Evolutionary conservation across 2,329 filamentous ascomycete species (phyloP).

Genomic region (Raffaelea arxii): DNA sequence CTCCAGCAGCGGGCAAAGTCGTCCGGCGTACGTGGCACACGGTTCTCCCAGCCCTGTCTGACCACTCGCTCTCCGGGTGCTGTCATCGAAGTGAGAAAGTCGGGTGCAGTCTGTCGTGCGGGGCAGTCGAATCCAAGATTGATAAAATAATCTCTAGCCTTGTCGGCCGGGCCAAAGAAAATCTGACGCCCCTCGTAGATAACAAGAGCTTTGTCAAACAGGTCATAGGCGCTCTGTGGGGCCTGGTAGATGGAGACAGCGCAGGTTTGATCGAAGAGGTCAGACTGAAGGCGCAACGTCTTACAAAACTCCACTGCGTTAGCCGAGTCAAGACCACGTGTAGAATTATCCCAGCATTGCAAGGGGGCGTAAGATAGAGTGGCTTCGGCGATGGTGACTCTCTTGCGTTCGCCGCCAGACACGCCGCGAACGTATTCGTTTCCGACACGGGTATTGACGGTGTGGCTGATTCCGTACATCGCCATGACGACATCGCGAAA

Average conservation of each 20-base stretch:
- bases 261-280: constrained; percentile 56
- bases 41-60: constrained; percentile 45
- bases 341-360: constrained; percentile 65
- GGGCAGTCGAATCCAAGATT: constrained; percentile 59
- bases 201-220: constrained; percentile 49
- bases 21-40: constrained; percentile 48
- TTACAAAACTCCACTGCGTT: constrained; percentile 69
- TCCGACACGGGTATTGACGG: constrained; percentile 61
- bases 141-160: constrained; percentile 56
- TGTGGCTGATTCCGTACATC: constrained; percentile 65
- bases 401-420: constrained; percentile 62
- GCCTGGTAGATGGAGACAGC: constrained; percentile 68
- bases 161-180: constrained; percentile 50
- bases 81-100: constrained; percentile 65
- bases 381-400: constrained; percentile 54
- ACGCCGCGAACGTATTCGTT: constrained; percentile 70
- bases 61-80: constrained; percentile 46
- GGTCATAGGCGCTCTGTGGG: constrained; percentile 53
- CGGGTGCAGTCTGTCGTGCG: constrained; percentile 56
- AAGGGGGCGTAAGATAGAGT: constrained; percentile 48
- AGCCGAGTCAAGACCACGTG: constrained; percentile 63
- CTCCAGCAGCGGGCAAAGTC: constrained; percentile 52
- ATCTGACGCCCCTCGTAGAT: constrained; percentile 53
- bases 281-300: constrained; percentile 57
- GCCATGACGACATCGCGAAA: constrained; percentile 66